Evolutionary conservation across 768 basidiomycete species (phyloP).

Genomic region (Scleroderma citrinum): DNA sequence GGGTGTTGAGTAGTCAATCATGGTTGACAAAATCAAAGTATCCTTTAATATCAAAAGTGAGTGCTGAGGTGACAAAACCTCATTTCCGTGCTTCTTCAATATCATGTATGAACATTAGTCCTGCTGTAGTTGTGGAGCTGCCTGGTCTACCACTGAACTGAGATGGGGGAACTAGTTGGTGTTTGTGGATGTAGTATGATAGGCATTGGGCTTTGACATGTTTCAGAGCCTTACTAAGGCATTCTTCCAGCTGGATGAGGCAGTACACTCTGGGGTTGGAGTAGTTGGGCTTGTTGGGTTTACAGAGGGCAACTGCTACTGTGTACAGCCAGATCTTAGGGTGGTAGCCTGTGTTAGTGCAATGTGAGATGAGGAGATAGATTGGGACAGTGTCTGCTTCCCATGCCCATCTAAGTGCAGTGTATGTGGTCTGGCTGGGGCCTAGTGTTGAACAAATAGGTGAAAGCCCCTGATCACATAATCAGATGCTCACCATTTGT

Average conservation of each 20-base stretch:
- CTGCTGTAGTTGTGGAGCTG: conserved; percentile 2
- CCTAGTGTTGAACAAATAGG: too few species aligned
- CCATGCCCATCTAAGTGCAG: neutral
- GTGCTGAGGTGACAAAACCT: conserved; percentile 5
- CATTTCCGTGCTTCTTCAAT: neutral
- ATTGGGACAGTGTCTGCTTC: neutral
- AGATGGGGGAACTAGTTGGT: conserved; percentile 21
- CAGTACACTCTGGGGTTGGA: conserved; percentile 28
- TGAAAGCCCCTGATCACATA: too few species aligned
- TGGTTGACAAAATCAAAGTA: conserved; percentile 20
- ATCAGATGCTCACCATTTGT: too few species aligned
- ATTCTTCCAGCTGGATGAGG: conserved; percentile 31
- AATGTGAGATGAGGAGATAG: neutral
- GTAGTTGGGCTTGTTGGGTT: conserved; percentile 34
- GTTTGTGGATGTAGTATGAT: conserved; percentile 13
- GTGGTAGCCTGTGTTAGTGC: neutral
- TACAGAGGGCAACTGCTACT: conserved; percentile 27
- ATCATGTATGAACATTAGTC: neutral
- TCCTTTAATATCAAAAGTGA: conserved; percentile 17
- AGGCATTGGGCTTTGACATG: conserved; percentile 22
- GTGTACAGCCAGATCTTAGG: conserved; percentile 16
- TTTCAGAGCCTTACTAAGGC: conserved; percentile 29
- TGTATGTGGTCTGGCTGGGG: neutral
- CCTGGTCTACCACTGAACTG: conserved; percentile 23
- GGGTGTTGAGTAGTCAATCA: conserved; percentile 1